Base-by-base conservation (phyloP, 139 green algal species). In the Spirogloea muscicola region DNA sequence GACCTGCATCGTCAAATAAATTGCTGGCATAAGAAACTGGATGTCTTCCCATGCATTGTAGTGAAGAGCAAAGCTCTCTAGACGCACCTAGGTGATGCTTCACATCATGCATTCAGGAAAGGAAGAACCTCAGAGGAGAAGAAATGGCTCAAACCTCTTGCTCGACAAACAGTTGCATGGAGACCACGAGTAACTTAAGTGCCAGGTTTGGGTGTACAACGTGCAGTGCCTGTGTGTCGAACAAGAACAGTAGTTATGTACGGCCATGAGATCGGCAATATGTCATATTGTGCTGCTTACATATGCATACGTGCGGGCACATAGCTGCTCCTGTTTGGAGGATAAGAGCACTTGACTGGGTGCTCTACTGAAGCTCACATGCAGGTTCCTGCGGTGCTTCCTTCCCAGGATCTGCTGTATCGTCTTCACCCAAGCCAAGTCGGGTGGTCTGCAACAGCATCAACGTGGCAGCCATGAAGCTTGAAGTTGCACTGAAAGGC, bases 401-500 rank as follows among this genome's bases (percentile, higher is more conserved):
- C 66, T 43, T 2, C 71, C 71, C 27, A 79, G 71, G 9, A 73
- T 59, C 25, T 79, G 69, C 3, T 79, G 63, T 3, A 79, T 61
- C 37, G 62, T 58, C 60, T 71, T 51, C 71, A 79, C 66, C 71
- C 71, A 79, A 9, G 31, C 46, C 9, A 78, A 68, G 27, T 78
- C 60, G n/a, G 65, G 49, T 37, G 21, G 18, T 18, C 60, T 68
- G 60, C 60, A n/a, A n/a, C n/a, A n/a, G n/a, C n/a, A n/a, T n/a
- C n/a, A n/a, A n/a, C n/a, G n/a, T n/a, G n/a, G n/a, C n/a, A n/a
- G n/a, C n/a, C n/a, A n/a, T n/a, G n/a, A n/a, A n/a, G n/a, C n/a
- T n/a, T n/a, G n/a, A n/a, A n/a, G n/a, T n/a, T n/a, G n/a, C n/a
- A n/a, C n/a, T n/a, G n/a, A n/a, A n/a, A n/a, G n/a, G n/a, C n/a